Conservation (phyloP, 805 yeast genomes). For the Blastobotrys robertii region DNA sequence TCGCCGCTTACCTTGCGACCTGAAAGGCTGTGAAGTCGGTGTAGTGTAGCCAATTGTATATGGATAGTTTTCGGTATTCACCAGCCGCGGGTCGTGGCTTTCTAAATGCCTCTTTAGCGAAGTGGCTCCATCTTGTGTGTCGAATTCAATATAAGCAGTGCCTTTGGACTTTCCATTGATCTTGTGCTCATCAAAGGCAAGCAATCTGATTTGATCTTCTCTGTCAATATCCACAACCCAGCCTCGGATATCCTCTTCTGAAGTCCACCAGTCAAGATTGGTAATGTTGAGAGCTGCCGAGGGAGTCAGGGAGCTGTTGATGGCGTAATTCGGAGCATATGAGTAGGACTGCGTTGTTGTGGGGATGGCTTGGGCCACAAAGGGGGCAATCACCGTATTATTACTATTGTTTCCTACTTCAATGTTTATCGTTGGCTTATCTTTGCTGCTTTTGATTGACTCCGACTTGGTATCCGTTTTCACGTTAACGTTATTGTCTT, state of each 20-base stretch:
- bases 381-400: too few relatives aligned
- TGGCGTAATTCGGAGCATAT: too few relatives aligned
- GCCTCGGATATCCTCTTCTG: slow-evolving; percentile 17
- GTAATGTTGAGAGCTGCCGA: slow-evolving; percentile 6
- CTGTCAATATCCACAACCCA: slow-evolving; percentile 12
- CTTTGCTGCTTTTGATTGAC: too few relatives aligned
- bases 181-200: slow-evolving; percentile 17
- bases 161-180: slow-evolving; percentile 19
- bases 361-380: too few relatives aligned
- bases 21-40: neutral
- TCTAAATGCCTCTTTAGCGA: slow-evolving; percentile 6
- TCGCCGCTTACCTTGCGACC: neutral
- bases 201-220: slow-evolving; percentile 4
- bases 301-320: too few relatives aligned
- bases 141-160: slow-evolving; percentile 11
- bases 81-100: neutral
- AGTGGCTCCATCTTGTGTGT: slow-evolving; percentile 6
- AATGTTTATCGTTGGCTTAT: too few relatives aligned
- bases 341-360: too few relatives aligned
- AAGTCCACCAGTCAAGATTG: slow-evolving; percentile 17
- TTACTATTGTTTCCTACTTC: too few relatives aligned
- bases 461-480: too few relatives aligned
- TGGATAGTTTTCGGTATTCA: too few relatives aligned
- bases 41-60: too few relatives aligned
- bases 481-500: too few relatives aligned